These are phyloP conservation scores for Penicillium roqueforti DNA, from an alignment of 495 filamentous ascomycete genomes.

Conservation along the genomic window DNA sequence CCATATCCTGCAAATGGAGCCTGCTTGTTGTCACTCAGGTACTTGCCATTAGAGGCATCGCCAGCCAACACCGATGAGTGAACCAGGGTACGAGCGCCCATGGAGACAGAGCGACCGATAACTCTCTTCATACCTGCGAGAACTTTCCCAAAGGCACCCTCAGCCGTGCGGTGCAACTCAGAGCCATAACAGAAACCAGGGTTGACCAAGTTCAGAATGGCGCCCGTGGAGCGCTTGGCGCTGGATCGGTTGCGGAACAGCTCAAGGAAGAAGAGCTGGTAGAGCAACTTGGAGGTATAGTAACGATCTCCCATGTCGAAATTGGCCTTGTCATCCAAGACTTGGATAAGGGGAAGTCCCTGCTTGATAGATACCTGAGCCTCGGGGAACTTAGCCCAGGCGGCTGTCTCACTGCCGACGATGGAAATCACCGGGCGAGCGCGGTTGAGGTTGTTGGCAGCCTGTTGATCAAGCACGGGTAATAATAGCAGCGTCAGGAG, in stretches of 20 bases:
- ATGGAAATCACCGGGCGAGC: slow-evolving; percentile 20
- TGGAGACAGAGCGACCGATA: slow-evolving; percentile 24
- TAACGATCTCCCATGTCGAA: slow-evolving; percentile 37
- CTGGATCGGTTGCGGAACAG: slow-evolving; percentile 40
- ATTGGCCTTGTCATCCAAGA: slow-evolving; percentile 40
- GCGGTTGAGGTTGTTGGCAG: slow-evolving; percentile 7
- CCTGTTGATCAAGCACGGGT: slow-evolving; percentile 37
- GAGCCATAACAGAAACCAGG: slow-evolving; percentile 45
- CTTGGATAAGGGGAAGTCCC: slow-evolving; percentile 32
- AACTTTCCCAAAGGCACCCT: slow-evolving; percentile 9
- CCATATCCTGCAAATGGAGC: neutral
- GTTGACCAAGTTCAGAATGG: slow-evolving; percentile 46
- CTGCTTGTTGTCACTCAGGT: neutral
- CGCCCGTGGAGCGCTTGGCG: slow-evolving; percentile 27
- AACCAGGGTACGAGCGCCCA: slow-evolving; percentile 21
- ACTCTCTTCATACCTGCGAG: slow-evolving; percentile 20
- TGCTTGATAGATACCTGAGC: slow-evolving; percentile 13
- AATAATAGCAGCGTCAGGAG: slow-evolving; percentile 48
- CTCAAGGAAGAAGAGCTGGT: slow-evolving; percentile 39
- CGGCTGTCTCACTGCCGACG: slow-evolving; percentile 14
- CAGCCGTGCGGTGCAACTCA: slow-evolving; percentile 29
- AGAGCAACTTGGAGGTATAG: slow-evolving; percentile 38
- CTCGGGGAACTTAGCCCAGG: slow-evolving; percentile 27
- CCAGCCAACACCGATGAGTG: slow-evolving; percentile 16
- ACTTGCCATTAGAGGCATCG: neutral